Evolutionary conservation across 306 rosid species (phyloP).

Genomic region (Ceratonia siliqua): DNA sequence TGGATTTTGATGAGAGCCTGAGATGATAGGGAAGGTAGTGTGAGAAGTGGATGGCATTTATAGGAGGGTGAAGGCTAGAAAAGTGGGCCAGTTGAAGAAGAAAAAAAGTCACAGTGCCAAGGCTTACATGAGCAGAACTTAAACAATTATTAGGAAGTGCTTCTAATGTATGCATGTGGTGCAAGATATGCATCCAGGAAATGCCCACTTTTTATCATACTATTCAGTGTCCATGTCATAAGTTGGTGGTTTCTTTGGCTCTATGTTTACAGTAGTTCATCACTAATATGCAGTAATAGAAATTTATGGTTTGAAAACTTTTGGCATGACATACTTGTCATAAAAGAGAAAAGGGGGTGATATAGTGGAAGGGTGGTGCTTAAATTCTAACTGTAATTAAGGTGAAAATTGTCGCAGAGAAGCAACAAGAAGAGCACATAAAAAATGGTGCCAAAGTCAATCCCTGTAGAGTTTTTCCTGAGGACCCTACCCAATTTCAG

Average conservation of each 20-base stretch:
- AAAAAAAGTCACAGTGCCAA: slow-evolving; percentile 42
- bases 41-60: slow-evolving; percentile 52
- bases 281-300: slow-evolving; percentile 5
- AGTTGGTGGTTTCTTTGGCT: slow-evolving; percentile 16
- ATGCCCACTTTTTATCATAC: slow-evolving; percentile 18
- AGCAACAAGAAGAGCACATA: background rate
- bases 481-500: slow-evolving; percentile 46
- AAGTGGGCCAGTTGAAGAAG: slow-evolving; percentile 51
- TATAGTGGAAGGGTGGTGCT: slow-evolving; percentile 28
- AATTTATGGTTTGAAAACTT: slow-evolving; percentile 37
- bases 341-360: slow-evolving; percentile 13
- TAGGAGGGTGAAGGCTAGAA: slow-evolving; percentile 43
- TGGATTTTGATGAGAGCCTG: slow-evolving; percentile 9
- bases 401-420: slow-evolving; percentile 1
- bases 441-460: slow-evolving; percentile 44
- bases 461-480: slow-evolving; percentile 30
- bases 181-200: slow-evolving; percentile 31
- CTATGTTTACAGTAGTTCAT: slow-evolving; percentile 25
- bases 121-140: slow-evolving; percentile 54
- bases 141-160: slow-evolving; percentile 56
- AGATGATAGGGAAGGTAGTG: slow-evolving; percentile 38
- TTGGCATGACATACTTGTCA: slow-evolving; percentile 21
- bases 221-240: slow-evolving; percentile 28
- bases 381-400: slow-evolving; percentile 19
- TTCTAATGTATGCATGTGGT: slow-evolving; percentile 44